A percentile compares a stretch with the other conserved stretches of the same genome.
Conservation (phyloP, 176 grass and related monocot genomes). For the Metroxylon sagu region DNA sequence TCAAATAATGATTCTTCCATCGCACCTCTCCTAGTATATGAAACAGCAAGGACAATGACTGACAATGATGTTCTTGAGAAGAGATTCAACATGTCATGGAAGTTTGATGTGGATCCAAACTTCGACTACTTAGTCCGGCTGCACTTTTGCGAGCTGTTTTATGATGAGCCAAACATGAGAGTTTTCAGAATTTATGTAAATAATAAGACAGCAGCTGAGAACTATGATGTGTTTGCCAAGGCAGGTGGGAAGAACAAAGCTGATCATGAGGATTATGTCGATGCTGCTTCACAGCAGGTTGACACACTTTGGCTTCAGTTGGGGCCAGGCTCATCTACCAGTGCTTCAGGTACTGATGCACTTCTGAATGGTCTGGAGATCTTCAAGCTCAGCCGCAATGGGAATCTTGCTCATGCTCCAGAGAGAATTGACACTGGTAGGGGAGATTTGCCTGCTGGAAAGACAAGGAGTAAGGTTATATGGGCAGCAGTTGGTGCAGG, state of each 20-base stretch:
- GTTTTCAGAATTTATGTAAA: conserved; percentile 21
- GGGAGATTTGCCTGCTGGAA: not conserved
- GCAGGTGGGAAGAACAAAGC: conserved; percentile 28
- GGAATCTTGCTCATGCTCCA: conserved; percentile 11
- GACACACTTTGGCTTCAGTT: conserved; percentile 21
- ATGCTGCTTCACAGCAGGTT: conserved; percentile 5
- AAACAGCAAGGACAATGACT: conserved; percentile 15
- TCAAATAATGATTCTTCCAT: not conserved
- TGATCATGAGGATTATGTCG: conserved; percentile 23
- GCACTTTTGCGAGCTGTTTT: conserved; percentile 21
- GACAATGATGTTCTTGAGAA: conserved; percentile 19
- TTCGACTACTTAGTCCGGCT: conserved; percentile 21
- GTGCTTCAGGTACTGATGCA: conserved; percentile 15
- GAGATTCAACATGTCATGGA: conserved; percentile 24
- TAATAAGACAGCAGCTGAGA: conserved; percentile 15
- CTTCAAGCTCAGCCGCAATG: conserved; percentile 17
- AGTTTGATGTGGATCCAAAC: conserved; percentile 24
- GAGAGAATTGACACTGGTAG: not conserved
- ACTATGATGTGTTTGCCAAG: conserved; percentile 14
- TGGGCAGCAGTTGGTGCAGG: not conserved
- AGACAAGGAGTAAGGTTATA: conserved; percentile 5
- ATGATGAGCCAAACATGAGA: conserved; percentile 18
- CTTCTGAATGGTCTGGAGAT: conserved; percentile 21
- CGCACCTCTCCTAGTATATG: conserved; percentile 13
- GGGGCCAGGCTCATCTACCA: conserved; percentile 1